These are phyloP conservation scores for Globisporangium emineosum DNA, from an alignment of 352 stramenopile genomes.

Conservation along the genomic window DNA sequence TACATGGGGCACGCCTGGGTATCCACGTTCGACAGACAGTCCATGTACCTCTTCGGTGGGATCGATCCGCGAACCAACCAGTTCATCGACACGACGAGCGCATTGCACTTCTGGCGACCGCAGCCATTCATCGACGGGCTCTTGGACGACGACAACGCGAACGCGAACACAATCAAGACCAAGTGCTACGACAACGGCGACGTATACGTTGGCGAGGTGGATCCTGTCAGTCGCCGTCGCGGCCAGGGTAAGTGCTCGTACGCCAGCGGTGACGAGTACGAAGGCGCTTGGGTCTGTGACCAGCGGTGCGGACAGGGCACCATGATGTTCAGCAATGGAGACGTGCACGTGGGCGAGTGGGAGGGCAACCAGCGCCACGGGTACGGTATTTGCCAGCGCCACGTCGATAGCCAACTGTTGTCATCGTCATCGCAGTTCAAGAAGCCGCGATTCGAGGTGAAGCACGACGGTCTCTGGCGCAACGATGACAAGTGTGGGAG, in stretches of 20 bases:
- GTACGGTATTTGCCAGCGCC: constrained; percentile 42
- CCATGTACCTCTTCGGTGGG: constrained; percentile 62
- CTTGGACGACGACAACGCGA: constrained; percentile 26
- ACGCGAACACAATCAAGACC: constrained; percentile 38
- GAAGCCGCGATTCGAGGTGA: constrained; percentile 18
- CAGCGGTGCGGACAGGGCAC: constrained; percentile 44
- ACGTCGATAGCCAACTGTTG: neutral
- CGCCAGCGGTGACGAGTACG: constrained; percentile 50
- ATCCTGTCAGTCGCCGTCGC: constrained; percentile 28
- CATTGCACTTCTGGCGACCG: constrained; percentile 60
- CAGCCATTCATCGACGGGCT: constrained; percentile 29
- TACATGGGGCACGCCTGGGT: constrained; percentile 46
- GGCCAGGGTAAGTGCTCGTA: constrained; percentile 67
- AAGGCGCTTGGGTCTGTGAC: constrained; percentile 65
- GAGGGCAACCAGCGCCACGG: constrained; percentile 42
- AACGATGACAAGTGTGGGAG: constrained; percentile 49
- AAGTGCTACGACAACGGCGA: constrained; percentile 56
- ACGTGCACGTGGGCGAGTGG: constrained; percentile 58
- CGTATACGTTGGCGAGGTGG: constrained; percentile 70
- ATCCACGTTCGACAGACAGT: constrained; percentile 33
- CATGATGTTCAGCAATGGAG: constrained; percentile 45
- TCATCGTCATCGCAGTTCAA: neutral
- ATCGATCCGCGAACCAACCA: constrained; percentile 23
- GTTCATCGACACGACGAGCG: constrained; percentile 37
- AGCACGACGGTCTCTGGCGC: constrained; percentile 79